These are phyloP conservation scores for Blakeslea trispora DNA, from an alignment of 371 early-diverging fungal genomes.

Conservation along the genomic window DNA sequence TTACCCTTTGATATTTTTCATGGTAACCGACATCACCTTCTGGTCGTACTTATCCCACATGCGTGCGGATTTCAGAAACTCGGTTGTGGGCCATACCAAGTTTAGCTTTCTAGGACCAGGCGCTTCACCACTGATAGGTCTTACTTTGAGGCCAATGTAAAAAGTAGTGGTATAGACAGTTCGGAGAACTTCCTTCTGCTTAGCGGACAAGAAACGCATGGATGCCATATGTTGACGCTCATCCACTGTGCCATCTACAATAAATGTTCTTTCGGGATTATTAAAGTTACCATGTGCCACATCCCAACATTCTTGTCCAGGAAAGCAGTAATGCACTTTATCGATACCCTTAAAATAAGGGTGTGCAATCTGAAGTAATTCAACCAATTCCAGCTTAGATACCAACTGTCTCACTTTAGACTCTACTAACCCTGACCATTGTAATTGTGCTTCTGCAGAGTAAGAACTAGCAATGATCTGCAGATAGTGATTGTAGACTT, in stretches of 20 bases:
- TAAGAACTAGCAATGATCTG: conserved; percentile 85
- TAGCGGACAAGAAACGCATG: conserved; percentile 30
- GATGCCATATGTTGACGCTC: conserved; percentile 30
- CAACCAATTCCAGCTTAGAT: conserved; percentile 79
- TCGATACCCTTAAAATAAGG: conserved; percentile 89
- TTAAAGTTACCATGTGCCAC: conserved; percentile 63
- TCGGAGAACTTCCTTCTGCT: conserved; percentile 29
- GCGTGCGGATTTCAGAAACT: conserved; percentile 75
- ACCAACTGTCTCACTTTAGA: conserved; percentile 90
- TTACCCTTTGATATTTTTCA: conserved; percentile 28
- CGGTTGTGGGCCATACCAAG: conserved; percentile 74
- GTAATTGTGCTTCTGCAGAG: conserved; percentile 68
- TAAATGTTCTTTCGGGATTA: conserved; percentile 29
- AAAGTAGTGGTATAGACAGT: conserved; percentile 76
- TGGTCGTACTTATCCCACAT: conserved; percentile 76
- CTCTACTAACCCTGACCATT: conserved; percentile 78
- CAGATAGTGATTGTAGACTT: conserved; percentile 88
- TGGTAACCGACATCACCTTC: conserved; percentile 64
- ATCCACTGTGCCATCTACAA: conserved; percentile 20
- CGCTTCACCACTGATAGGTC: conserved; percentile 34
- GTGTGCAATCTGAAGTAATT: conserved; percentile 76
- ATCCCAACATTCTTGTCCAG: conserved; percentile 63
- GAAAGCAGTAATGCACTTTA: conserved; percentile 56
- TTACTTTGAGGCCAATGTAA: conserved; percentile 75
- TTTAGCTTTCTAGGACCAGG: conserved; percentile 63